Conservation (phyloP, 139 green algal species). For the Chlamydomonas asymmetrica region DNA sequence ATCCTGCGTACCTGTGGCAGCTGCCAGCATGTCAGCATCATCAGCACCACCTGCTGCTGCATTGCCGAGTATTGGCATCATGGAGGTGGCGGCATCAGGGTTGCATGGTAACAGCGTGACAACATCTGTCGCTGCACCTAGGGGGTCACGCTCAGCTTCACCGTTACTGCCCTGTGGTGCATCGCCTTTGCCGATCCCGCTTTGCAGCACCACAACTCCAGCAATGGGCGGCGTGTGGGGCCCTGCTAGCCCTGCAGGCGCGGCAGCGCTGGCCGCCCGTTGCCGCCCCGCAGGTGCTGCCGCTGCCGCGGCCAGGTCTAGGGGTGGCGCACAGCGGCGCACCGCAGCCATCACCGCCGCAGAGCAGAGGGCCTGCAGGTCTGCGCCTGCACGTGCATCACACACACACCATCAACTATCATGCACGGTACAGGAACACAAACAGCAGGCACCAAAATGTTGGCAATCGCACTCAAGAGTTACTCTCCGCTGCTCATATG, state of each 20-base stretch:
- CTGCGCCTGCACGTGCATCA: slow-evolving; percentile 65
- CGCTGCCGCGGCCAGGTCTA: not conserved
- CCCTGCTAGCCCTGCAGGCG: not conserved
- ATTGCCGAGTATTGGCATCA: too few species aligned
- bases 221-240: not conserved
- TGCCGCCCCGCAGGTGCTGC: not conserved
- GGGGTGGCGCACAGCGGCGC: slow-evolving; percentile 26
- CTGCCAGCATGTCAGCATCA: too few species aligned
- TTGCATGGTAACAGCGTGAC: too few species aligned
- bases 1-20: too few species aligned
- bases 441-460: not conserved
- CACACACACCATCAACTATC: too few species aligned
- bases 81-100: too few species aligned
- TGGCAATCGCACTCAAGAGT: not conserved
- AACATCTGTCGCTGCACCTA: too few species aligned
- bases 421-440: not conserved
- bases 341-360: slow-evolving; percentile 64
- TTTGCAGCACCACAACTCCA: not conserved
- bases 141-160: too few species aligned
- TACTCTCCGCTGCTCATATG: not conserved
- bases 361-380: slow-evolving; percentile 69
- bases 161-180: too few species aligned
- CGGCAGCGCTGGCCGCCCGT: not conserved
- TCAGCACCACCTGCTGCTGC: too few species aligned
- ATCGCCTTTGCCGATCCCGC: not conserved